phyloP scores from a whole-genome alignment of 208 protist genomes.

The Leishmania turanica region DNA sequence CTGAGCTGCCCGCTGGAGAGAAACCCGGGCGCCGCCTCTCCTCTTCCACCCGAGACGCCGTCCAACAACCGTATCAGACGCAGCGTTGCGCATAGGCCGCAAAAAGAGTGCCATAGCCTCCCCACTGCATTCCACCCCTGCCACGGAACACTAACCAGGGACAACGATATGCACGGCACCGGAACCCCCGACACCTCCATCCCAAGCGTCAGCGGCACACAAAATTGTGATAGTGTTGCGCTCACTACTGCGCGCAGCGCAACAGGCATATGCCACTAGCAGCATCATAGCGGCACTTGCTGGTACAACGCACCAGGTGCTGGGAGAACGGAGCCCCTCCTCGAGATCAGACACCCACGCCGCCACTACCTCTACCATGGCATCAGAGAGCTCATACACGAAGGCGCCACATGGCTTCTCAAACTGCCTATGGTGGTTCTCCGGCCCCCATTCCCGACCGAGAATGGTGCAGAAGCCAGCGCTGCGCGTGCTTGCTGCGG shows the following conservation, averaged over 20 bases:
- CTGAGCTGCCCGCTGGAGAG: slow-evolving; percentile 1
- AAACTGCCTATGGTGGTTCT: slow-evolving; percentile 49
- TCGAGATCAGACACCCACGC: slow-evolving; percentile 49
- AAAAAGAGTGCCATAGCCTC: slow-evolving; percentile 44
- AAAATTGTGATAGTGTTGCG: slow-evolving; percentile 45
- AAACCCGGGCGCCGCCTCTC: slow-evolving; percentile 12
- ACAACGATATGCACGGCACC: slow-evolving; percentile 49
- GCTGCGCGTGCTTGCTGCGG: slow-evolving; percentile 10
- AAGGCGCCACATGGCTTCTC: slow-evolving; percentile 50
- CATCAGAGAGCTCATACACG: slow-evolving; percentile 33
- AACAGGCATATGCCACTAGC: slow-evolving; percentile 44
- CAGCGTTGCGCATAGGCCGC: slow-evolving; percentile 41
- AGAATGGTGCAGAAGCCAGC: slow-evolving; percentile 42
- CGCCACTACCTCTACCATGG: slow-evolving; percentile 34
- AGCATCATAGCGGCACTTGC: slow-evolving; percentile 44
- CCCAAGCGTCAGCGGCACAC: slow-evolving; percentile 45
- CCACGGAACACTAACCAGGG: slow-evolving; percentile 44
- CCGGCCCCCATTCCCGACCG: slow-evolving; percentile 44
- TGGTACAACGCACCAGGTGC: slow-evolving; percentile 38
- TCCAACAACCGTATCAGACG: slow-evolving; percentile 41
- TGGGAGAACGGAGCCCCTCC: slow-evolving; percentile 15
- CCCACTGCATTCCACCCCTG: slow-evolving; percentile 42
- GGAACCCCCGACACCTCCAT: slow-evolving; percentile 48
- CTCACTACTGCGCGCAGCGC: slow-evolving; percentile 54
- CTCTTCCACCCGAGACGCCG: slow-evolving; percentile 30